Conservation (phyloP, 257 asterid species). For the Fraxinus excelsior region DNA sequence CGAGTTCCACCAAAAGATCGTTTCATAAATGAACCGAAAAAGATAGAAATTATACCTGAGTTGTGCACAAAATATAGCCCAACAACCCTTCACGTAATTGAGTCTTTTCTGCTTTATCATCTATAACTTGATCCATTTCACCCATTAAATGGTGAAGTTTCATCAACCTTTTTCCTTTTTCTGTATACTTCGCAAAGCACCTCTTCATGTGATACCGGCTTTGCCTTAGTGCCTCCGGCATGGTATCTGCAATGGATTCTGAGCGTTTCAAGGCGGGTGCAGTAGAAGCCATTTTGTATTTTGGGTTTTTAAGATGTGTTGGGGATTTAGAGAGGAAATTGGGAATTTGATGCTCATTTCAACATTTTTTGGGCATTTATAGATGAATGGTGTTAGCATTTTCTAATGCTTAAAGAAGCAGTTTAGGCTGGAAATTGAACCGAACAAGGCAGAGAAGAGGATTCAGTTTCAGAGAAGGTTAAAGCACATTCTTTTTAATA, state of each 20-base stretch:
- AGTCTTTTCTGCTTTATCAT: constrained; percentile 60
- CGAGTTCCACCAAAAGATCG: no score
- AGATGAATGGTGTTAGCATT: constrained; percentile 24
- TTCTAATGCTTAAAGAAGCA: constrained; percentile 10
- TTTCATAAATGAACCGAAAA: no score
- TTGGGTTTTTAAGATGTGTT: background rate
- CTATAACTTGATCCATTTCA: constrained; percentile 81
- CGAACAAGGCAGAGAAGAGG: constrained; percentile 26
- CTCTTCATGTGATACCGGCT: constrained; percentile 90
- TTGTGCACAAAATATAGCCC: constrained; percentile 88
- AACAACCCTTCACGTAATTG: constrained; percentile 74
- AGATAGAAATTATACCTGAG: constrained; percentile 49
- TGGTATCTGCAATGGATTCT: constrained; percentile 66
- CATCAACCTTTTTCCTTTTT: constrained; percentile 74
- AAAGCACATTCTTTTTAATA: constrained; percentile 44
- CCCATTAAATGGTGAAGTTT: constrained; percentile 65
- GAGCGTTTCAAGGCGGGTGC: constrained; percentile 63
- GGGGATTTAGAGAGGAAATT: background rate
- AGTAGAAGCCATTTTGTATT: constrained; percentile 42
- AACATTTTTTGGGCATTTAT: constrained; percentile 39
- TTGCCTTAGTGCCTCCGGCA: constrained; percentile 92
- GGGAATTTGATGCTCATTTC: constrained; percentile 15
- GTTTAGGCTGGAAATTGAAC: constrained; percentile 25
- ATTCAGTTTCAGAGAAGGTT: constrained; percentile 22
- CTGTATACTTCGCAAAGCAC: constrained; percentile 74